Evolutionary conservation across 768 basidiomycete genomes (phyloP).

Genomic region (Suillus subalutaceus): DNA sequence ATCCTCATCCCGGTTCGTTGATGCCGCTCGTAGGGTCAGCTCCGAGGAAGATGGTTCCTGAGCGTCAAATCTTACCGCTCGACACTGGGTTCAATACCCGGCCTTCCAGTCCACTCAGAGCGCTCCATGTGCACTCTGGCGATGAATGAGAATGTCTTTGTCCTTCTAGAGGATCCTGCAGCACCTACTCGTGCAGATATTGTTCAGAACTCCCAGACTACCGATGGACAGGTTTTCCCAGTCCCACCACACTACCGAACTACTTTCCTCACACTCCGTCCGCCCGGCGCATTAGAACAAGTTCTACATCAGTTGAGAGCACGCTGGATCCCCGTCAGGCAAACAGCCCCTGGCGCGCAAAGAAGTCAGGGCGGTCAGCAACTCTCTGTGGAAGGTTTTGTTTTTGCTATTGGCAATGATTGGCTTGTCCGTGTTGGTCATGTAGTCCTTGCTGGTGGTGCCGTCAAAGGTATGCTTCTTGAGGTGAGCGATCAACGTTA

Average conservation of each 20-base stretch:
- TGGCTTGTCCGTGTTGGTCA: constrained; percentile 83
- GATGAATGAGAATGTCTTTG: constrained; percentile 82
- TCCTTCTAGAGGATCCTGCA: constrained; percentile 73
- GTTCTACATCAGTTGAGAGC: constrained; percentile 74
- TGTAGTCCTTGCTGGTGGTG: constrained; percentile 74
- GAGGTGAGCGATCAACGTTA: constrained; percentile 52
- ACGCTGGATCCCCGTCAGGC: constrained; percentile 73
- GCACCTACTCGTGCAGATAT: constrained; percentile 72
- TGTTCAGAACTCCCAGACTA: constrained; percentile 36
- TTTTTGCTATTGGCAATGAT: constrained; percentile 79
- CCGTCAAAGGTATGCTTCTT: constrained; percentile 80
- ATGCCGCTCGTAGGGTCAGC: constrained; percentile 50
- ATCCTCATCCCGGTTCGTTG: constrained; percentile 19
- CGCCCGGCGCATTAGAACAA: constrained; percentile 76
- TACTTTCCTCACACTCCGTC: constrained; percentile 75
- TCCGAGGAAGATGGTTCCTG: constrained; percentile 68
- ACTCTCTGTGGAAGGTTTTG: constrained; percentile 69
- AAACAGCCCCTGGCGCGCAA: constrained; percentile 42
- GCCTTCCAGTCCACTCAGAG: constrained; percentile 55
- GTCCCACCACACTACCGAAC: constrained; percentile 65
- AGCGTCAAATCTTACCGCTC: constrained; percentile 77
- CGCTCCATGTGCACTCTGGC: constrained; percentile 76
- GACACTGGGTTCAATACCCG: constrained; percentile 58
- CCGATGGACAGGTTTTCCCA: constrained; percentile 18
- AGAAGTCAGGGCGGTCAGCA: constrained; percentile 62